A percentile compares a stretch with the other conserved stretches of the same genome.
phyloP scores from a whole-genome alignment of 1,284 basidiomycete genomes.

The Wallemia ichthyophaga region DNA sequence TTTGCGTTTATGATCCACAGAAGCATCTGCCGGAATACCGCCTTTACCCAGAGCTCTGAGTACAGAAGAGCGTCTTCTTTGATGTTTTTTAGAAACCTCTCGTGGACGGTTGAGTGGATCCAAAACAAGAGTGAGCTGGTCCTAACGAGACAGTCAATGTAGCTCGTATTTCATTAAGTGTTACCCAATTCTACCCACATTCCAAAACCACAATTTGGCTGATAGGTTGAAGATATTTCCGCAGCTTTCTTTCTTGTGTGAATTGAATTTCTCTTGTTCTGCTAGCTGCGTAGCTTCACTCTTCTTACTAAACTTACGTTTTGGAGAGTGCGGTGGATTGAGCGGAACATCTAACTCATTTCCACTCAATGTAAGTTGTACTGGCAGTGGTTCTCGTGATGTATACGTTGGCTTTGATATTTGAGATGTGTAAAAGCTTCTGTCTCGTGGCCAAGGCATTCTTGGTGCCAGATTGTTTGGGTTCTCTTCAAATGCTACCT shows the following conservation, averaged over 20 bases:
- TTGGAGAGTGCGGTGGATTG: background rate
- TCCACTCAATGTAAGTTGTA: background rate
- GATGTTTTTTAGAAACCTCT: background rate
- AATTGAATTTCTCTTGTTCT: background rate
- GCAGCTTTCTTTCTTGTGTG: background rate
- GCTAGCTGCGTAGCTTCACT: background rate
- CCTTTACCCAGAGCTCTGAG: background rate
- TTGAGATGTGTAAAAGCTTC: background rate
- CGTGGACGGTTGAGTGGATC: background rate
- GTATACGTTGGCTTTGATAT: background rate
- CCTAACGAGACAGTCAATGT: background rate
- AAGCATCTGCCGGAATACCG: background rate
- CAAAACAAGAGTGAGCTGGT: background rate
- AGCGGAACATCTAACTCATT: background rate
- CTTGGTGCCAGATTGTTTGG: background rate
- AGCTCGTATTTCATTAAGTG: too few species aligned
- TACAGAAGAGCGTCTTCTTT: background rate
- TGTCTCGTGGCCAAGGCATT: background rate
- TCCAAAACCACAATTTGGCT: background rate
- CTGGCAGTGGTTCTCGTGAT: background rate
- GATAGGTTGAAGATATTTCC: background rate
- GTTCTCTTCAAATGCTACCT: background rate
- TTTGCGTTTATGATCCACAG: background rate
- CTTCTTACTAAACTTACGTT: background rate
- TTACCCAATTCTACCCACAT: background rate